A percentile compares a stretch with the other conserved stretches of the same genome.
phyloP scores from a whole-genome alignment of 768 basidiomycete genomes.

The Galerina sulciceps region DNA sequence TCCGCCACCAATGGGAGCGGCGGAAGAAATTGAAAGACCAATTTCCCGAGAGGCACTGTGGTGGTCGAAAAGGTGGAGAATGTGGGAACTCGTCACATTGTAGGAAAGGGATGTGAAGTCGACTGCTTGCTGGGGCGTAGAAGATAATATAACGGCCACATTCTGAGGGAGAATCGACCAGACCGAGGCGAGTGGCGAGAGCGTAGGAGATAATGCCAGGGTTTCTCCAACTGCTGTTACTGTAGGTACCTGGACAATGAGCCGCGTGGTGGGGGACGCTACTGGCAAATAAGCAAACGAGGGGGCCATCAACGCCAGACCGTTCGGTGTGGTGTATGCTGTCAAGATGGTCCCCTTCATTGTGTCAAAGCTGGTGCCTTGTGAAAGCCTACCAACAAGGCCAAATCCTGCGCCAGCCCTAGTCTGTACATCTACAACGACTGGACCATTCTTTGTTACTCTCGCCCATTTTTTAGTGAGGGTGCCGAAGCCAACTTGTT shows the following conservation, averaged over 20 bases:
- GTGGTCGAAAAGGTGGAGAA: conserved; percentile 92
- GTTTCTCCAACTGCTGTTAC: conserved; percentile 67
- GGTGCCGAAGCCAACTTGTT: conserved; percentile 81
- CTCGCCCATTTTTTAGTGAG: conserved; percentile 70
- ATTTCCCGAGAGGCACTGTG: conserved; percentile 78
- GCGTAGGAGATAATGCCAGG: conserved; percentile 76
- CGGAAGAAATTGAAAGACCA: conserved; percentile 53
- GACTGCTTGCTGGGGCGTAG: conserved; percentile 81
- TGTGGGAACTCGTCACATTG: conserved; percentile 64
- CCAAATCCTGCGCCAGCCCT: conserved; percentile 83
- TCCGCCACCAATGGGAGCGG: conserved; percentile 30
- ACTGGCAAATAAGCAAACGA: conserved; percentile 75
- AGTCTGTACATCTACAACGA: conserved; percentile 76
- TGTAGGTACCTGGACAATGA: conserved; percentile 85
- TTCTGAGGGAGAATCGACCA: conserved; percentile 66
- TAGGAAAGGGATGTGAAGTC: conserved; percentile 83
- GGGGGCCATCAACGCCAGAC: conserved; percentile 82
- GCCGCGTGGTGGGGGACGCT: conserved; percentile 62
- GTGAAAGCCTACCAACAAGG: conserved; percentile 78
- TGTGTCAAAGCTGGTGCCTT: conserved; percentile 75
- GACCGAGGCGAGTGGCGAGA: conserved; percentile 66
- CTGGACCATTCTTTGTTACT: conserved; percentile 43
- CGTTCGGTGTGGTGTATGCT: conserved; percentile 82
- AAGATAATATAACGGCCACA: conserved; percentile 78
- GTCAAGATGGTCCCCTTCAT: conserved; percentile 65